Percentiles rank a stretch among this genome's conserved stretches.
Conservation (phyloP, 331 rosid genomes). For the Malus hybrid region DNA sequence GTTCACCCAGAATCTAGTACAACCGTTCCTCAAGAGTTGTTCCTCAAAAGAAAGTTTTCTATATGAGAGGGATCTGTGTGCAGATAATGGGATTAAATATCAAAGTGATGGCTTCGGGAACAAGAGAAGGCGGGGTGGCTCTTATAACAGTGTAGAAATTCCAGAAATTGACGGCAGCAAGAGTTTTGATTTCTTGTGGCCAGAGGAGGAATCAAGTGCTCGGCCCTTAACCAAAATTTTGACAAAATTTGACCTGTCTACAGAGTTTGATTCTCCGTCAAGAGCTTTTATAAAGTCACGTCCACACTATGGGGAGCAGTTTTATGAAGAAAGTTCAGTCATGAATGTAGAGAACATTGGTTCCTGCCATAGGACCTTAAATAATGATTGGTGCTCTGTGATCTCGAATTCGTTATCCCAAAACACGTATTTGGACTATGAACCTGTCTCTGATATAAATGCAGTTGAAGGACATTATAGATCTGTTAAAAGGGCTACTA, state of each 20-base stretch:
- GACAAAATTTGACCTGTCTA: constrained; percentile 20
- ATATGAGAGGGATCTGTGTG: constrained; percentile 33
- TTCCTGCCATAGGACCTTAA: constrained; percentile 24
- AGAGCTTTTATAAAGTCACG: constrained; percentile 17
- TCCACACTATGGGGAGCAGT: constrained; percentile 7
- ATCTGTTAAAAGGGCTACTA: constrained; percentile 22
- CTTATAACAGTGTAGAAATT: constrained; percentile 16
- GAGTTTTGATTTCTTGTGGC: constrained; percentile 19
- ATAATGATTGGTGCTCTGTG: constrained; percentile 26
- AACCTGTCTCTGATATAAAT: constrained; percentile 27
- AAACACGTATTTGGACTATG: constrained; percentile 28
- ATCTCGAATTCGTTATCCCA: constrained; percentile 24
- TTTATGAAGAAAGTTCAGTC: constrained; percentile 32
- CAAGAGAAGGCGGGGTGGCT: constrained; percentile 25
- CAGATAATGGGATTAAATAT: constrained; percentile 27
- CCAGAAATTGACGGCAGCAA: constrained; percentile 12
- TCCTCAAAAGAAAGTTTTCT: constrained; percentile 32
- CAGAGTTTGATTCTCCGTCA: constrained; percentile 30
- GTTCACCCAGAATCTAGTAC: constrained; percentile 25
- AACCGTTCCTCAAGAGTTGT: constrained; percentile 59
- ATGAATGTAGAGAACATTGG: constrained; percentile 20
- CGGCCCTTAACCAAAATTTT: constrained; percentile 24
- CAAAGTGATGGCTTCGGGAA: constrained; percentile 32
- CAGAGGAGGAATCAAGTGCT: constrained; percentile 17
- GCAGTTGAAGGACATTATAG: constrained; percentile 25